Base-by-base conservation (phyloP, 345 rosid genomes). In the Hibiscus syriacus region DNA sequence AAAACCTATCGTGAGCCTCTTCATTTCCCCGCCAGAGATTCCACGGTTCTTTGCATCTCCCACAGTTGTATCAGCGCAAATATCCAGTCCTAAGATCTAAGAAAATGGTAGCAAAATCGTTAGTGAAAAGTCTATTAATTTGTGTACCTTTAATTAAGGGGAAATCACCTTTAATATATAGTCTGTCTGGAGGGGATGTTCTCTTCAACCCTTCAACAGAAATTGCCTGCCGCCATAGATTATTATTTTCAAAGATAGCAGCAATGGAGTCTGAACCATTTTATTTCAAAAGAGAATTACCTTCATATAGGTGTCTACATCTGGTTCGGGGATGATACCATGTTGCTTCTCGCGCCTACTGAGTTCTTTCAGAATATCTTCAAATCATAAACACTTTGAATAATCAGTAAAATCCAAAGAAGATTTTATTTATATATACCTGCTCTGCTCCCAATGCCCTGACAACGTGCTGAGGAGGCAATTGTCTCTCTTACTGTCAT, bases 401-500 rank as follows among this genome's bases (percentile, higher is more conserved):
- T 1, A 16, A 29, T 38, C 7, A 19, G 19, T 4, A 11, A 11
- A 7, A 20, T 20, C 4, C 22, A 20, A 13, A 0, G 27, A 19
- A 55, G 23, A 13, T 5, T 8, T 34, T 34, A 17, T 32, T 13
- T 68, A 50, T 4, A 25, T 63, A 4, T 69, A 76, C 83, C 83
- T 66, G 65, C 71, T 45, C 84, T 84, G 81, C 68, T 82, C 74
- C 90, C 90, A 52, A 70, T 58, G 22, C 84, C 86, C 71, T 84
- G 93, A 71, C 85, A 85, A 41, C 79, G 77, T 0, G 87, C 86
- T 0, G 93, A 81, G 69, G 86, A 86, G 56, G 81, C 87, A 0
- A 88, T 73, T n/a, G 93, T 84, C 68, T 88, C 93, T 75, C 89
- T 81, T 17, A 86, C 86, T 64, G 86, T 84, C 80, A 88, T 53